A percentile compares a stretch with the other conserved stretches of the same genome.
Conservation (phyloP, 805 yeast genomes). For the Kazachstania psychrophila region DNA sequence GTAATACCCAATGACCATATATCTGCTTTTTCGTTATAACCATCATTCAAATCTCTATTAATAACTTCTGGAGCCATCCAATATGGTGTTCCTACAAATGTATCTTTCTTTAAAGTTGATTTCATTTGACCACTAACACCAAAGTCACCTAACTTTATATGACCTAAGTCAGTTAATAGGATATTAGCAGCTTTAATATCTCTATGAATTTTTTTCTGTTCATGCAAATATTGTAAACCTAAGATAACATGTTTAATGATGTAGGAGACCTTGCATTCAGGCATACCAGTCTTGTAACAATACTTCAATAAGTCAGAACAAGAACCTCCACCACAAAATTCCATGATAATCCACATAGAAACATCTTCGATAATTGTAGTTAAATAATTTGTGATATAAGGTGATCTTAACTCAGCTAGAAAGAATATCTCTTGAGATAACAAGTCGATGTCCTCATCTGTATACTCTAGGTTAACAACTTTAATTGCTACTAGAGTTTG, state of each 20-base stretch:
- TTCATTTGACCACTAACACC: conserved; percentile 85
- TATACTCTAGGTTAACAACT: conserved; percentile 69
- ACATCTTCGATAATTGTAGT: conserved; percentile 57
- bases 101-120: conserved; percentile 53
- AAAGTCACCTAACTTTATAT: conserved; percentile 80
- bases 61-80: conserved; percentile 98
- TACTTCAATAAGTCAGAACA: conserved; percentile 64
- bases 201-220: conserved; percentile 69
- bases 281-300: conserved; percentile 18
- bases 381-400: conserved; percentile 55
- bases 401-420: conserved; percentile 55
- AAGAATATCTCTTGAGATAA: conserved; percentile 72
- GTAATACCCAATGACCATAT: conserved; percentile 97
- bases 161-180: conserved; percentile 57
- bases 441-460: conserved; percentile 64
- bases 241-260: conserved; percentile 54
- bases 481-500: conserved; percentile 68
- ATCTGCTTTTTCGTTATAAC: conserved; percentile 81
- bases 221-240: conserved; percentile 73
- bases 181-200: conserved; percentile 90
- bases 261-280: conserved; percentile 45
- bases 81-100: conserved; percentile 91
- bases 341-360: conserved; percentile 86
- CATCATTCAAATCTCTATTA: conserved; percentile 30
- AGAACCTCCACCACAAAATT: conserved; percentile 91